Evolutionary conservation across 768 basidiomycete genomes (phyloP).

Genomic region (Rhodocollybia butyracea): DNA sequence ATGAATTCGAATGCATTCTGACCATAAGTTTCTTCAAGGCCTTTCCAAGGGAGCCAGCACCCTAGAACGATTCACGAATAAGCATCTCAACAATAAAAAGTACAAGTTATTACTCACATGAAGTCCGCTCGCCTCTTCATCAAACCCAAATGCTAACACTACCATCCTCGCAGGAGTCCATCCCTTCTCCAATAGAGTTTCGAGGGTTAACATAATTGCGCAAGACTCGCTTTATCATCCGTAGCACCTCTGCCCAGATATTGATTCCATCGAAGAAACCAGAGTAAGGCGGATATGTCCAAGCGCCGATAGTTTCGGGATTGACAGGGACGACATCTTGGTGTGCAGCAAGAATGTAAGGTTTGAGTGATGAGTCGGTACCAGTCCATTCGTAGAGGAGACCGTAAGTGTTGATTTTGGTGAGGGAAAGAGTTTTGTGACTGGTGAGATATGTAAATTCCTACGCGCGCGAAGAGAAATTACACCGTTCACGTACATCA

Average conservation of each 20-base stretch:
- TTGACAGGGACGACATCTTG: constrained; percentile 60
- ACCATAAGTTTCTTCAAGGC: constrained; percentile 50
- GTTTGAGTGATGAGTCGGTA: constrained; percentile 56
- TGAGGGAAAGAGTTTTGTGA: constrained; percentile 52
- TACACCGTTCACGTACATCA: constrained; percentile 43
- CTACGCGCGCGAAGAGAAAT: not conserved
- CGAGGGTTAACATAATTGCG: constrained; percentile 30
- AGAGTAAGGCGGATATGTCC: constrained; percentile 49
- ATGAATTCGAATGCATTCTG: constrained; percentile 53
- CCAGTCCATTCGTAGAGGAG: constrained; percentile 74
- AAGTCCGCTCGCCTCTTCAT: constrained; percentile 45
- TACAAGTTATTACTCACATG: constrained; percentile 18
- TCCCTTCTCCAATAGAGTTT: constrained; percentile 10
- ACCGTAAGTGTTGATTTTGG: constrained; percentile 74
- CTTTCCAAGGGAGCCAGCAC: constrained; percentile 32
- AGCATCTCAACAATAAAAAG: not conserved
- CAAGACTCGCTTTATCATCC: constrained; percentile 54
- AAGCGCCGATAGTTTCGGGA: constrained; percentile 37
- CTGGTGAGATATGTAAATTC: constrained; percentile 28
- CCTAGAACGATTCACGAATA: too few species aligned
- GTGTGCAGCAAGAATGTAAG: constrained; percentile 58
- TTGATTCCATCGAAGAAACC: constrained; percentile 45
- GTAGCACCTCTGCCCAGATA: constrained; percentile 51
- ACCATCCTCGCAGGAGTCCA: constrained; percentile 20
- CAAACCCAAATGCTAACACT: constrained; percentile 37